Percentiles rank a stretch among this genome's conserved stretches.
Evolutionary conservation across 2,329 filamentous ascomycete species (phyloP).

Genomic region (Epichloe glyceriae): DNA sequence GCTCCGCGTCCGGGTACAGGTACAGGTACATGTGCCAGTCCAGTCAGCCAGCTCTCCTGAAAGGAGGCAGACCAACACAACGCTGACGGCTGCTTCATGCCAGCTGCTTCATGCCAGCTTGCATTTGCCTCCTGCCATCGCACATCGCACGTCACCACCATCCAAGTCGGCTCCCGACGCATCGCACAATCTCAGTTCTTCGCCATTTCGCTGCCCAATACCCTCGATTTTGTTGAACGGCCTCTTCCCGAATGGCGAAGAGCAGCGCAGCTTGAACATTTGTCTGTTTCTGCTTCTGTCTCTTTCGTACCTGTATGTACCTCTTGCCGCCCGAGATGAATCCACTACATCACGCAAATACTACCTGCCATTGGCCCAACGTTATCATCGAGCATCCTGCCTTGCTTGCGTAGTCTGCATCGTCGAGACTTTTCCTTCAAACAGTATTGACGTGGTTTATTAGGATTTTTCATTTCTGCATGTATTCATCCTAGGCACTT

Average conservation of each 20-base stretch:
- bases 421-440: slow-evolving; percentile 1
- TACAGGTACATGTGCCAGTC: not conserved
- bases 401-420: slow-evolving; percentile 2
- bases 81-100: not conserved
- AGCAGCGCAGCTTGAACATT: slow-evolving; percentile 9
- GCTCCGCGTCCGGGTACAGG: not conserved
- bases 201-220: not conserved
- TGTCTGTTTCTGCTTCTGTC: slow-evolving; percentile 9
- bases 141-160: slow-evolving; percentile 1
- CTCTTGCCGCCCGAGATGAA: not conserved
- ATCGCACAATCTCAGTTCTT: not conserved
- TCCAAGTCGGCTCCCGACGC: not conserved
- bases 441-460: not conserved
- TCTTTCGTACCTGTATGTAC: not conserved
- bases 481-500: slow-evolving; percentile 1
- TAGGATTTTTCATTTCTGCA: not conserved
- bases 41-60: not conserved
- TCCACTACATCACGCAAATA: not conserved
- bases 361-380: not conserved
- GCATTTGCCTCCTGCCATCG: slow-evolving; percentile 8
- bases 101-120: slow-evolving; percentile 8
- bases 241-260: slow-evolving; percentile 9
- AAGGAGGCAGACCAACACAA: too few relatives aligned
- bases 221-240: not conserved
- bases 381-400: not conserved